Evolutionary conservation across 176 grass and related monocot species (phyloP).

Genomic region (Oryza meyeriana): DNA sequence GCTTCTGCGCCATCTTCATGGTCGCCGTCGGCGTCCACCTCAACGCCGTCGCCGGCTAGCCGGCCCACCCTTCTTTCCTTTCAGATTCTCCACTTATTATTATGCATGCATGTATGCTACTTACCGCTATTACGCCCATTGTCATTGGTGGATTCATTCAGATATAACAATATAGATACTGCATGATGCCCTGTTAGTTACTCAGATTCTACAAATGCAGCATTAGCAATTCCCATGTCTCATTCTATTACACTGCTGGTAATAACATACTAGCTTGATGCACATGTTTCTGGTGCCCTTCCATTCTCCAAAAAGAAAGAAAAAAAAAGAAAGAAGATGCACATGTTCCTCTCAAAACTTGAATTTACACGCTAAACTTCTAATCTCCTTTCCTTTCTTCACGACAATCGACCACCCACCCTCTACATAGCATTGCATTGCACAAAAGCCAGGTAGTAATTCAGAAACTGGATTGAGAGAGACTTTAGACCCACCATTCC

Average conservation of each 20-base stretch:
- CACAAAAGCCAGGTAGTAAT: neutral
- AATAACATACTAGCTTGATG: neutral
- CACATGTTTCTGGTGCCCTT: neutral
- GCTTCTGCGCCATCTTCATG: slow-evolving; percentile 52
- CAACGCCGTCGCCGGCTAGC: neutral
- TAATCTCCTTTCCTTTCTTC: neutral
- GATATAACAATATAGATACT: too few species aligned
- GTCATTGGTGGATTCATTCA: too few species aligned
- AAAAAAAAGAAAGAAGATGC: too few species aligned
- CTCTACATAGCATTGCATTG: neutral
- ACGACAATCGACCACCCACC: neutral
- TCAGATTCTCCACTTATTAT: neutral
- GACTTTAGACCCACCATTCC: neutral
- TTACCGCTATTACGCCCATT: too few species aligned
- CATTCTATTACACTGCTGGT: neutral
- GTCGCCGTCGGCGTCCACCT: slow-evolving; percentile 39
- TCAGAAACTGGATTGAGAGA: neutral
- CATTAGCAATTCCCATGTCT: neutral
- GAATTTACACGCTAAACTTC: neutral
- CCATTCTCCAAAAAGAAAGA: neutral
- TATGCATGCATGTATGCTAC: neutral
- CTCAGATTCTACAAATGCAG: neutral
- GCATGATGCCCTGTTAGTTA: too few species aligned
- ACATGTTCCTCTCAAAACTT: neutral
- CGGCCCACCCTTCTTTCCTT: neutral